phyloP scores from a whole-genome alignment of 1,284 basidiomycete species.

The Fomitopsis pinicola region DNA sequence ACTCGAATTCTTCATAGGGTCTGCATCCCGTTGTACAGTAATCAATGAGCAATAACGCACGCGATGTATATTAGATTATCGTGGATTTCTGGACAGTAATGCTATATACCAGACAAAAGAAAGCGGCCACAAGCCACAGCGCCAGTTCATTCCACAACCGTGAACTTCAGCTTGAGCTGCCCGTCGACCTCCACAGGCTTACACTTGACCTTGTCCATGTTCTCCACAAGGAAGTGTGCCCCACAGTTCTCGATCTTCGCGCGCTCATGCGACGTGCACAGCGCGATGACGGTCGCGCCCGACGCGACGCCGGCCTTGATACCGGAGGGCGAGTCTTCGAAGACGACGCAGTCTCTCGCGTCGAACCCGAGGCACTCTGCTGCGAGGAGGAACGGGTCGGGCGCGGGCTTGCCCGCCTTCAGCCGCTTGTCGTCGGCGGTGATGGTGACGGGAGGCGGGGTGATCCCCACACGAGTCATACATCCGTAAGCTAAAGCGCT shows the following conservation, averaged over 20 bases:
- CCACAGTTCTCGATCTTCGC: slow-evolving; percentile 56
- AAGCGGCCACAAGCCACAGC: background rate
- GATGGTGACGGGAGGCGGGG: slow-evolving; percentile 69
- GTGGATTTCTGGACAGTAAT: background rate
- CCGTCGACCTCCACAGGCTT: slow-evolving; percentile 26
- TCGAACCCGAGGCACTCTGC: slow-evolving; percentile 67
- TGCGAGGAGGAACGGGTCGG: slow-evolving; percentile 74
- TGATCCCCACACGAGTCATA: slow-evolving; percentile 70
- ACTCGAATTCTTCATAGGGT: no score
- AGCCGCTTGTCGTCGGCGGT: slow-evolving; percentile 75
- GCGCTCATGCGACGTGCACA: slow-evolving; percentile 65
- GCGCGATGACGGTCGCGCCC: slow-evolving; percentile 72
- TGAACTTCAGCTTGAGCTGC: slow-evolving; percentile 35
- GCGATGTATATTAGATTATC: background rate
- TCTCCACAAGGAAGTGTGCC: slow-evolving; percentile 63
- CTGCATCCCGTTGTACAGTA: no score
- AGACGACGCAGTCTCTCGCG: slow-evolving; percentile 59
- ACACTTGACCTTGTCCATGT: slow-evolving; percentile 52
- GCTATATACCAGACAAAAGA: no score
- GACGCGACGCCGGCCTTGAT: slow-evolving; percentile 71
- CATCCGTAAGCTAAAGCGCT: slow-evolving; percentile 55
- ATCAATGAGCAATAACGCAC: background rate
- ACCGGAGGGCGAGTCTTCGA: slow-evolving; percentile 74
- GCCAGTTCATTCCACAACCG: slow-evolving; percentile 11
- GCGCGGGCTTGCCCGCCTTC: slow-evolving; percentile 64